phyloP scores from a whole-genome alignment of 345 rosid species.

The Lepidium didymum region DNA sequence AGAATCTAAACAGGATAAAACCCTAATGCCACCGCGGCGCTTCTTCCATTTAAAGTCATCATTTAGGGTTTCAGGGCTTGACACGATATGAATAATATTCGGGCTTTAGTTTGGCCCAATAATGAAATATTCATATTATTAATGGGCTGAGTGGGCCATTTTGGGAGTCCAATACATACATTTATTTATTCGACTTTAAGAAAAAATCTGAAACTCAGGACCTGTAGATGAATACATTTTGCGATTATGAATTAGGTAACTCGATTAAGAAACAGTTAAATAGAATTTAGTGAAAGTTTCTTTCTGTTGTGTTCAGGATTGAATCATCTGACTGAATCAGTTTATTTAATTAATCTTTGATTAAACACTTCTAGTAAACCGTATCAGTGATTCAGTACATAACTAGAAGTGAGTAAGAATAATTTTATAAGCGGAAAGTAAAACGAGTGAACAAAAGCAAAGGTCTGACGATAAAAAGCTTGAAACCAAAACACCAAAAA shows the following conservation, averaged over 20 bases:
- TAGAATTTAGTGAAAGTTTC: too few relatives aligned
- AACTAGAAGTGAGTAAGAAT: not conserved
- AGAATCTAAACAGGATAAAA: not conserved
- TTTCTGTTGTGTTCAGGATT: not conserved
- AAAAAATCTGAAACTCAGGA: too few relatives aligned
- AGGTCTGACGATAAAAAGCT: not conserved
- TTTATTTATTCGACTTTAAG: too few relatives aligned
- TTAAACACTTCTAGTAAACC: not conserved
- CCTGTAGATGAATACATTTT: not conserved
- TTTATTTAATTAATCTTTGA: not conserved
- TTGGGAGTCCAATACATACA: not conserved
- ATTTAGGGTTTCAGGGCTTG: slow-evolving; percentile 18
- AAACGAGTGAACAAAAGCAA: not conserved
- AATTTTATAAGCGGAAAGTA: not conserved
- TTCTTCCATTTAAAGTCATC: not conserved
- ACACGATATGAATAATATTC: not conserved
- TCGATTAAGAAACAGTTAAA: too few relatives aligned
- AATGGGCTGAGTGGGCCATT: not conserved
- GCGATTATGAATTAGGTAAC: too few relatives aligned
- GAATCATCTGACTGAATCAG: not conserved
- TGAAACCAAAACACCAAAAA: slow-evolving; percentile 4
- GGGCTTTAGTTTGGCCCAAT: slow-evolving; percentile 6
- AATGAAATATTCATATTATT: not conserved
- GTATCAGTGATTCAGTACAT: not conserved
- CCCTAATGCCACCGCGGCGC: slow-evolving; percentile 18